phyloP scores from a whole-genome alignment of 306 rosid genomes.

The Benincasa hispida region DNA sequence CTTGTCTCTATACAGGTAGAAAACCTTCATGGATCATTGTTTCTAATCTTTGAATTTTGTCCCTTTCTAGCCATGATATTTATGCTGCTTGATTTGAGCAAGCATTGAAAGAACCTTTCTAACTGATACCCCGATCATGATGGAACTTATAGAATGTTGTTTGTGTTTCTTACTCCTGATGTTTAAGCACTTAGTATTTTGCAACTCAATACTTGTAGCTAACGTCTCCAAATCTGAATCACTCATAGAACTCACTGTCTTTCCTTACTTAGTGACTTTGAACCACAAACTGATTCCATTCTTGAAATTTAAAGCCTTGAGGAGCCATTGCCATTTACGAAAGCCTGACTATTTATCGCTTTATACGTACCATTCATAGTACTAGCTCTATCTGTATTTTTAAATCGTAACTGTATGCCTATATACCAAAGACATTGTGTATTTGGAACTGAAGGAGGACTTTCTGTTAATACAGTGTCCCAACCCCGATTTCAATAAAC shows the following conservation, averaged over 20 bases:
- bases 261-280: neutral
- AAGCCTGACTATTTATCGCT: neutral
- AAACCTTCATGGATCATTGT: neutral
- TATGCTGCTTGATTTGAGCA: too few relatives aligned
- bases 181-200: neutral
- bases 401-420: neutral
- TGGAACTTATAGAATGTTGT: neutral
- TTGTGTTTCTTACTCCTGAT: neutral
- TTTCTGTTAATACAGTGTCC: conserved; percentile 45
- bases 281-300: neutral
- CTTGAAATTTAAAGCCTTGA: neutral
- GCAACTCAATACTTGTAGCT: neutral
- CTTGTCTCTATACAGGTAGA: conserved; percentile 81
- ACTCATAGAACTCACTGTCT: neutral
- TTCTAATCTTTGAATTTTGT: neutral
- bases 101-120: too few relatives aligned
- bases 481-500: conserved; percentile 80
- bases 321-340: neutral
- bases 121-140: too few relatives aligned
- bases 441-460: neutral
- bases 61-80: neutral
- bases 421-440: neutral
- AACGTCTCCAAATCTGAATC: neutral
- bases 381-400: neutral
- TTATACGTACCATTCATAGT: neutral